These are phyloP conservation scores for Cladophialophora immunda DNA, from an alignment of 2,329 filamentous ascomycete genomes.

Conservation along the genomic window DNA sequence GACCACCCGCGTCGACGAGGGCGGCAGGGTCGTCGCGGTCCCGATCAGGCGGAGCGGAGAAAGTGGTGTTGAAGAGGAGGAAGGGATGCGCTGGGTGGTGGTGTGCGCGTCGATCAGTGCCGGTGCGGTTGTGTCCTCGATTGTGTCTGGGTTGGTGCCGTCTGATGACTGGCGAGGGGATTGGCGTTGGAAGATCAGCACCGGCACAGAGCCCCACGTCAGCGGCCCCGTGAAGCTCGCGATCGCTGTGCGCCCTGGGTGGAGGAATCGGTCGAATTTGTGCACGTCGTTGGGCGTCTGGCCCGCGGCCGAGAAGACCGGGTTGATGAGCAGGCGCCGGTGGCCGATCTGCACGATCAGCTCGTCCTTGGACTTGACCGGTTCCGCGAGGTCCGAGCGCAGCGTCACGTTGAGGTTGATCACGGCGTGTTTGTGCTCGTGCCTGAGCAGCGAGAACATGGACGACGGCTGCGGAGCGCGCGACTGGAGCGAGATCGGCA, in stretches of 20 bases:
- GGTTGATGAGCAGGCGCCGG: slow-evolving; percentile 85
- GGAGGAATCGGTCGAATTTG: slow-evolving; percentile 92
- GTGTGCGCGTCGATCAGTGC: slow-evolving; percentile 50
- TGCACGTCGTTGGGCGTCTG: slow-evolving; percentile 96
- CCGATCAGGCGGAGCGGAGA: slow-evolving; percentile 75
- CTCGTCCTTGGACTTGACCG: slow-evolving; percentile 91
- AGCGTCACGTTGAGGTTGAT: slow-evolving; percentile 91
- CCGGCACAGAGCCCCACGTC: slow-evolving; percentile 90
- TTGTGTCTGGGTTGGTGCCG: not conserved
- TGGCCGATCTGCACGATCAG: slow-evolving; percentile 91
- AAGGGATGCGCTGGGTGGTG: slow-evolving; percentile 54
- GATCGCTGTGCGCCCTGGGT: slow-evolving; percentile 88
- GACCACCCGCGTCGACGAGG: slow-evolving; percentile 77
- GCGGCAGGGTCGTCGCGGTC: slow-evolving; percentile 85
- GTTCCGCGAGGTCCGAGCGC: slow-evolving; percentile 75
- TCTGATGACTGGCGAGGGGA: not conserved
- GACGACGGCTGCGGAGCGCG: slow-evolving; percentile 68
- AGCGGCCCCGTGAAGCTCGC: slow-evolving; percentile 90
- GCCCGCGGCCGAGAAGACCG: slow-evolving; percentile 87
- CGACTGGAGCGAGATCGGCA: slow-evolving; percentile 63
- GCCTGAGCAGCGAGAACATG: slow-evolving; percentile 85
- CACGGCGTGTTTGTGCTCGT: slow-evolving; percentile 92
- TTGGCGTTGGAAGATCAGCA: slow-evolving; percentile 78
- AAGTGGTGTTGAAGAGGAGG: slow-evolving; percentile 55
- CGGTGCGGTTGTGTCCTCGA: slow-evolving; percentile 11